These are phyloP conservation scores for Dichomitus squalens DNA, from an alignment of 1,284 basidiomycete species.

Conservation along the genomic window DNA sequence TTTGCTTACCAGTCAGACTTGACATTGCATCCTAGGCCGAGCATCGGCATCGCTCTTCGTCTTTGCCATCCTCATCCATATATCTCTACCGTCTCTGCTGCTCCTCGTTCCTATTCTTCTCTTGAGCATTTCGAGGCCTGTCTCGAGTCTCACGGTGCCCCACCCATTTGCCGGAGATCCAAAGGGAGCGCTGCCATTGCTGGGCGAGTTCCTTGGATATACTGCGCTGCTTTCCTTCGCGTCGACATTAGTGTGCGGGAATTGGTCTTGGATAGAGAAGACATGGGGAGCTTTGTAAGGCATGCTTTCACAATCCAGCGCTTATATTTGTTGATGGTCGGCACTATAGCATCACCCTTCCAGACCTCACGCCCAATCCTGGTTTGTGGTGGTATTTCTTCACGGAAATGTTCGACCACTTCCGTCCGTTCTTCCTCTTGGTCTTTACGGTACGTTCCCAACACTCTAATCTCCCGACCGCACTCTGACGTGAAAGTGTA, in stretches of 20 bases:
- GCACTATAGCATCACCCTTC: conserved; percentile 48
- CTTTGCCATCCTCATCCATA: conserved; percentile 70
- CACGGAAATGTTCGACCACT: conserved; percentile 99
- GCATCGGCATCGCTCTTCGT: conserved; percentile 58
- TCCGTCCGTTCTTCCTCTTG: conserved; percentile 93
- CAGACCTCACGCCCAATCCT: conserved; percentile 90
- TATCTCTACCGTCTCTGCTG: conserved; percentile 73
- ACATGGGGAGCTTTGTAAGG: conserved; percentile 84
- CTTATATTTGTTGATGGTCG: background rate
- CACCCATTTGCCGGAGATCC: conserved; percentile 43
- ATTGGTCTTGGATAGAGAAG: conserved; percentile 67
- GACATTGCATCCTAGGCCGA: conserved; percentile 44
- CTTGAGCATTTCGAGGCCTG: conserved; percentile 59
- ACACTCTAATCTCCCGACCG: background rate
- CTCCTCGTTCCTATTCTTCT: conserved; percentile 71
- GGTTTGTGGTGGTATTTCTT: conserved; percentile 99
- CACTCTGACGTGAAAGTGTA: conserved; percentile 33
- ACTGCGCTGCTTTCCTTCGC: conserved; percentile 47
- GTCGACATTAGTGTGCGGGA: conserved; percentile 58
- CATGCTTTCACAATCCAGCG: background rate
- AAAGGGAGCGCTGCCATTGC: conserved; percentile 40
- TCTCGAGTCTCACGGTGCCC: conserved; percentile 67
- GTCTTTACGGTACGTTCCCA: conserved; percentile 80
- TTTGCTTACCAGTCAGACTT: background rate
- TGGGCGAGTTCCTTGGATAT: conserved; percentile 55